Base-by-base conservation (phyloP, 345 rosid genomes). In the Salix brachista region DNA sequence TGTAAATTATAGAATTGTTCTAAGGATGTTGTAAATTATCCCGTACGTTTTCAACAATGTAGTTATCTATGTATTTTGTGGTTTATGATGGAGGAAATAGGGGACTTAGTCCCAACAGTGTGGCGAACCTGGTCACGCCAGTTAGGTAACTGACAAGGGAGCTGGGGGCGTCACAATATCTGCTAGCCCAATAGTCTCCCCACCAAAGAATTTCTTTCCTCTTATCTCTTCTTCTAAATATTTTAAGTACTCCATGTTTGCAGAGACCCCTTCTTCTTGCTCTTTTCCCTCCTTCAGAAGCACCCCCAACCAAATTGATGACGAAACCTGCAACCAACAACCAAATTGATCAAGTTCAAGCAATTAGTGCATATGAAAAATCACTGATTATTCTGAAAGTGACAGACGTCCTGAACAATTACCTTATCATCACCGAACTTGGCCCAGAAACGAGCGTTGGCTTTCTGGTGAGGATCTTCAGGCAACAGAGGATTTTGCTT, bases 351-450 rank as follows among this genome's bases (percentile, higher is more conserved):
- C 48, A 44, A 12, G 48, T 44, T 44, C 12, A n/a, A 21, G 62
- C 4, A 56, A 56, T n/a, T 19, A 1, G 0, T 21, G 12, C 14
- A n/a, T 8, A 56, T n/a, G n/a, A n/a, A 54, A 56, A 32, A 56
- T n/a, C 62, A 7, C 62, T 21, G 62, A n/a, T 56, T 56, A 10
- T 8, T 3, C 5, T n/a, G 62, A 9, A n/a, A 56, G 13, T 0
- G 61, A 9, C 61, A n/a, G 9, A 8, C 26, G 12, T 21, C 61
- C 61, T n/a, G 1, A n/a, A n/a, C 23, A n/a, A 56, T 48, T 70
- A 70, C 73, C 60, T 70, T 70, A n/a, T 70, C 73, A n/a, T 70
- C 73, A 9, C 73, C 34, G 26, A 70, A 70, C 14, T 70, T 70
- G 60, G 73, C 73, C 73, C 73, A 70, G 7, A 70, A 70, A 17